Evolutionary conservation across 2,329 filamentous ascomycete genomes (phyloP).

Genomic region (Pseudopyrenochaeta lycopersici): DNA sequence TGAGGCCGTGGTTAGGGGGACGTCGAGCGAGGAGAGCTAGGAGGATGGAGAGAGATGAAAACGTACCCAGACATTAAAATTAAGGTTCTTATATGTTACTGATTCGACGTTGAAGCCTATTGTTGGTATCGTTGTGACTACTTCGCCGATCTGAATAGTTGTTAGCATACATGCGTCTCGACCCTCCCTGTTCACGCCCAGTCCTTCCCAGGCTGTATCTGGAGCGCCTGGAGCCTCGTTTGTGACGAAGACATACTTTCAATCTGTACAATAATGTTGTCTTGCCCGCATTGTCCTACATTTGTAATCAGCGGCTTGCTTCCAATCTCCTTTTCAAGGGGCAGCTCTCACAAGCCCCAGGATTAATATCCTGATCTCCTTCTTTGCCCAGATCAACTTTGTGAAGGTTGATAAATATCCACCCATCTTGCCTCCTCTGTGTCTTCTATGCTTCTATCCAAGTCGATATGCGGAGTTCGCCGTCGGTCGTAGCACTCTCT

Average conservation of each 20-base stretch:
- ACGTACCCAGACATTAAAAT: slow-evolving; percentile 97
- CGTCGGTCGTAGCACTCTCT: slow-evolving; percentile 8
- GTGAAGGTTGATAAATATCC: slow-evolving; percentile 43
- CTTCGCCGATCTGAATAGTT: slow-evolving; percentile 84
- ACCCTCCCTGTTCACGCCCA: neutral
- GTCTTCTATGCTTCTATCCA: slow-evolving; percentile 15
- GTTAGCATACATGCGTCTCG: neutral
- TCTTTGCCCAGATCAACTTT: slow-evolving; percentile 76
- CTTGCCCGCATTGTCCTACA: slow-evolving; percentile 95
- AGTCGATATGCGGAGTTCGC: slow-evolving; percentile 22
- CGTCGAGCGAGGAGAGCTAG: neutral
- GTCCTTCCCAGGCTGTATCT: neutral
- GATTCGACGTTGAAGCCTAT: slow-evolving; percentile 99
- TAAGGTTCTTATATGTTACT: slow-evolving; percentile 96
- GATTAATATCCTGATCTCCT: slow-evolving; percentile 97
- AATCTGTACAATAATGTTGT: slow-evolving; percentile 95
- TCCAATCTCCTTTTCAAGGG: neutral
- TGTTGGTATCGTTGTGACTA: slow-evolving; percentile 98
- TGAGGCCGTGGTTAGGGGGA: neutral
- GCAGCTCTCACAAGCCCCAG: slow-evolving; percentile 78
- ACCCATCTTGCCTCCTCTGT: slow-evolving; percentile 39
- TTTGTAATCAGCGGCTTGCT: slow-evolving; percentile 35
- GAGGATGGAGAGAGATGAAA: neutral
- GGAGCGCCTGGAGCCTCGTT: neutral
- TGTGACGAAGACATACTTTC: slow-evolving; percentile 68